These are phyloP conservation scores for Basidioascus undulatus DNA, from an alignment of 768 basidiomycete genomes.

Conservation along the genomic window DNA sequence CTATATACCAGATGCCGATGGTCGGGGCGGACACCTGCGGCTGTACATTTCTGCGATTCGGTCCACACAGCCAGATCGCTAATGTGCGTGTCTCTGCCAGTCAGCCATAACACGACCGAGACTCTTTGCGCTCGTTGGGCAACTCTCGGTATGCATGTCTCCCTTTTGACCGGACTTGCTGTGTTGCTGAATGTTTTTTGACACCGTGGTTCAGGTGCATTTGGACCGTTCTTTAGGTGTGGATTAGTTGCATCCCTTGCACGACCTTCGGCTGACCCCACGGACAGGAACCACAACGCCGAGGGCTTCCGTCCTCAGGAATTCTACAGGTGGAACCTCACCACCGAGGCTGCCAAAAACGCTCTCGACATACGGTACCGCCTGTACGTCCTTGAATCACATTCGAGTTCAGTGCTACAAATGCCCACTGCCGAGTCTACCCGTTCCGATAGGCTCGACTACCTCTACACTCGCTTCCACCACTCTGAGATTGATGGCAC, in stretches of 20 bases:
- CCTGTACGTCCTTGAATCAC: not conserved
- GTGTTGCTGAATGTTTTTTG: too few species aligned
- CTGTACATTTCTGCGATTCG: too few species aligned
- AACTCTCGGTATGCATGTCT: not conserved
- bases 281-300: too few species aligned
- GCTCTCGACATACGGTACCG: slow-evolving; percentile 36
- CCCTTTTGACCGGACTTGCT: too few species aligned
- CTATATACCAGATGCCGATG: slow-evolving; percentile 38
- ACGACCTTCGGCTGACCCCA: slow-evolving; percentile 18
- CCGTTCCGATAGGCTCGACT: too few species aligned
- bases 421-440: too few species aligned
- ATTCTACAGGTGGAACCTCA: slow-evolving; percentile 37
- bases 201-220: not conserved
- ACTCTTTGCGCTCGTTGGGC: slow-evolving; percentile 2
- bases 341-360: slow-evolving; percentile 28
- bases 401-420: slow-evolving; percentile 27
- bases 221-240: not conserved
- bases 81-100: too few species aligned
- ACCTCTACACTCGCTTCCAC: slow-evolving; percentile 48
- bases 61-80: too few species aligned
- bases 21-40: slow-evolving; percentile 21
- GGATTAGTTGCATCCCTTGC: too few species aligned
- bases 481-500: slow-evolving; percentile 31
- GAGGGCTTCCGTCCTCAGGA: slow-evolving; percentile 34
- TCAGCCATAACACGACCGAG: not conserved